These are phyloP conservation scores for Floccularia luteovirens DNA, from an alignment of 768 basidiomycete species.

Conservation along the genomic window DNA sequence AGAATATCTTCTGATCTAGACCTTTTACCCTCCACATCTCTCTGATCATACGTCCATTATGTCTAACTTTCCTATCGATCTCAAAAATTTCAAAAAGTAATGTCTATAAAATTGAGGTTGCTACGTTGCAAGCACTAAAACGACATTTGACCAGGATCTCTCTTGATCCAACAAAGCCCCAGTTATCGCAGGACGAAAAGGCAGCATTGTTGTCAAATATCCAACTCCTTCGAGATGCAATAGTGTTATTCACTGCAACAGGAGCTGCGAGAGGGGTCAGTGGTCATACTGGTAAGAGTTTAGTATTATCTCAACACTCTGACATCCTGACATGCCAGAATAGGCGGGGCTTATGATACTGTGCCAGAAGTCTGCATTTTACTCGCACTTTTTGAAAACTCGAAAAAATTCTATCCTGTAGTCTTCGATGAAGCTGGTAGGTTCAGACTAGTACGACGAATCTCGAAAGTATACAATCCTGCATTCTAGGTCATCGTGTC, in stretches of 20 bases:
- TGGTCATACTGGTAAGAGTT: conserved; percentile 65
- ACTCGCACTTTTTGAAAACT: conserved; percentile 62
- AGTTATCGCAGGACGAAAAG: conserved; percentile 58
- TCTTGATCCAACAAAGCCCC: conserved; percentile 64
- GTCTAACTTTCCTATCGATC: conserved; percentile 67
- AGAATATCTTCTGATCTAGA: conserved; percentile 1
- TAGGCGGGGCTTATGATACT: conserved; percentile 65
- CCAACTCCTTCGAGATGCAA: conserved; percentile 75
- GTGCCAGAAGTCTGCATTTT: conserved; percentile 82
- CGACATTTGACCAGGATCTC: conserved; percentile 43
- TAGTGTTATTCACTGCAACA: conserved; percentile 81
- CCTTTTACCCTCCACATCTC: conserved; percentile 3
- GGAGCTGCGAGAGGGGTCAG: conserved; percentile 82
- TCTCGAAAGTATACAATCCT: background rate
- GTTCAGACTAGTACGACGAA: conserved; percentile 11
- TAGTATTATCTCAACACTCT: background rate
- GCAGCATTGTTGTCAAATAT: conserved; percentile 58
- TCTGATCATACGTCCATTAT: conserved; percentile 17
- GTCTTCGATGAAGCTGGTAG: conserved; percentile 79
- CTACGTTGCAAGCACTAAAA: conserved; percentile 1
- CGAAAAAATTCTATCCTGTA: conserved; percentile 57
- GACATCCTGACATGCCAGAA: conserved; percentile 3
- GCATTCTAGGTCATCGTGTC: conserved; percentile 67
- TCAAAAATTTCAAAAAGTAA: conserved; percentile 69
- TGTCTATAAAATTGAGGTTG: conserved; percentile 4